Conservation (phyloP, 805 yeast species). For the Myxozyma mucilagina region DNA sequence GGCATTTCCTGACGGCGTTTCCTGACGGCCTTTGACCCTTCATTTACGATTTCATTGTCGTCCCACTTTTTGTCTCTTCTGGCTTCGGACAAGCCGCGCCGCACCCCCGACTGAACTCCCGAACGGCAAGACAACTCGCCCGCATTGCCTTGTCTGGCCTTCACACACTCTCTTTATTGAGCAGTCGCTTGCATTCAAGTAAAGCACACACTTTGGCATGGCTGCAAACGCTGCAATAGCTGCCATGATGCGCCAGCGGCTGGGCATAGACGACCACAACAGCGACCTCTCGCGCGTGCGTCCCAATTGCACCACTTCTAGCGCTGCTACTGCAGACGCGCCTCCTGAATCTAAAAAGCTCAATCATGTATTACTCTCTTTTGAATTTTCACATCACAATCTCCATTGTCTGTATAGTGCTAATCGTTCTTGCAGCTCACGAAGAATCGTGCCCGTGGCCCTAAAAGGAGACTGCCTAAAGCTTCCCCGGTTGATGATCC, state of each 20-base stretch:
- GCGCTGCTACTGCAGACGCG: background rate
- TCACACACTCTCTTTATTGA: too few species aligned
- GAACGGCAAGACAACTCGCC: too few species aligned
- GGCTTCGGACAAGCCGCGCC: too few species aligned
- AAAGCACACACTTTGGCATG: background rate
- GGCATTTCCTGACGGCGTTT: too few species aligned
- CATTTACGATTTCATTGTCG: too few species aligned
- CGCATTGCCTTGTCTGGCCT: too few species aligned
- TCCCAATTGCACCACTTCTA: background rate
- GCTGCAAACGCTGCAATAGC: slow-evolving; percentile 13
- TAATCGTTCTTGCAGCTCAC: background rate
- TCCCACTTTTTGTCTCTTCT: too few species aligned
- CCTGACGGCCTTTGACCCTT: too few species aligned
- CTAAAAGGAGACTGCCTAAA: slow-evolving; percentile 5
- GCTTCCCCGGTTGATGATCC: slow-evolving; percentile 1
- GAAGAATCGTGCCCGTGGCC: slow-evolving; percentile 10
- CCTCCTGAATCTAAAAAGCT: background rate
- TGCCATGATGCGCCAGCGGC: slow-evolving; percentile 11
- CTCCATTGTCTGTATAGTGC: background rate
- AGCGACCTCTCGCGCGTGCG: too few species aligned
- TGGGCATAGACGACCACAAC: too few species aligned
- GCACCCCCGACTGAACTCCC: too few species aligned
- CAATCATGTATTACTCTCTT: background rate
- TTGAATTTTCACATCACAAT: background rate
- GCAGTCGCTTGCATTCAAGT: too few species aligned